Evolutionary conservation across 306 rosid species (phyloP), one percentile per base, ranked within the genome.

Genomic region (Spatholobus suberectus): DNA sequence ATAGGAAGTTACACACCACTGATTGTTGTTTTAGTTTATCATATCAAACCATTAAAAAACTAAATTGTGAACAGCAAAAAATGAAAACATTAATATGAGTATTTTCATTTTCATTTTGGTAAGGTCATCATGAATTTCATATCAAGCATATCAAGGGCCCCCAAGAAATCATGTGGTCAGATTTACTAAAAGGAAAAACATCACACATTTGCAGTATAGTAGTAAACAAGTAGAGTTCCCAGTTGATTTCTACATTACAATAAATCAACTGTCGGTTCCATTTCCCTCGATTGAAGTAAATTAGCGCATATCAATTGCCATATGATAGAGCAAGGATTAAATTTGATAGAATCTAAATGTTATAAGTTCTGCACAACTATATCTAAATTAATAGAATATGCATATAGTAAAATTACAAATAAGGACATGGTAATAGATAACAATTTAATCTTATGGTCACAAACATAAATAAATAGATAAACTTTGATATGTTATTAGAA

Each of bases 321-420:
- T 17, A 67, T 66, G 73, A 57, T 70, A 75, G 7, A 67, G 74
- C 34, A 75, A 75, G 74, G 57, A 75, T 58, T 75, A 38, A 4
- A 47, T 75, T 38, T 67, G 37, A 57, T 26, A 61, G 69, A 71
- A 70, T 65, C 49, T 37, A 52, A 12, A 51, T 14, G 29, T 21
- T 73, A 47, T 9, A 85, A 73, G 58, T 58, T 68, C 76, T 44
- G 61, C 37, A 54, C 21, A 74, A 46, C 57, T 41, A 73, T 37
- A 43, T 20, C 54, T 21, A 54, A 70, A 54, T 17, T 21, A 26
- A 69, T 44, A 20, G 24, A 49, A 76, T 17, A 76, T 5, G 15
- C 41, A 55, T 15, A 43, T 14, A 29, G 20, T 47, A 43, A 68
- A 70, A 46, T 35, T 70, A 59, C 18, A 66, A 62, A 66, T 8